Evolutionary conservation across 305 asterid species (phyloP), one percentile per base, ranked within the genome.

Genomic region (Fraxinus greggii): DNA sequence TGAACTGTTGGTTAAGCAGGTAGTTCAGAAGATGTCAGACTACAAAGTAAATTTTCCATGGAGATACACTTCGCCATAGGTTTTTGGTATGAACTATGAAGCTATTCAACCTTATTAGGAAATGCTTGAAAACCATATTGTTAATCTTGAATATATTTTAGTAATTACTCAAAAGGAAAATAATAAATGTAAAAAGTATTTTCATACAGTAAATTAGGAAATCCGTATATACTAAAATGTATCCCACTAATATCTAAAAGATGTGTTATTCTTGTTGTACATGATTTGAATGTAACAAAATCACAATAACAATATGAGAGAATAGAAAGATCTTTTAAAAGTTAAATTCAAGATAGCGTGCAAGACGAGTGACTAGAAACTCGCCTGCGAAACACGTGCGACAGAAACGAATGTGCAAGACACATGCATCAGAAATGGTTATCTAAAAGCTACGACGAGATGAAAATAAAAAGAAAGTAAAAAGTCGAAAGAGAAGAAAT

Each of bases 131-230:
- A 63, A 63, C 72, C 19, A 29, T 70, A 29, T 15, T 15, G 42
- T 32, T 29, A 70, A 70, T 70, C 38, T 70, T 31, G 42, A 5
- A 29, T 70, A 7, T 13, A 28, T 29, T 29, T 69, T 69, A 69
- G 42, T 70, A 70, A 70, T 70, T 70, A 70, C 24, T 70, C 75
- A 19, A 70, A 70, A 70, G 75, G 13, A 70, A 15, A 70, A 29
- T 70, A 70, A 31, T 70, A 70, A 6, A 70, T 31, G 23, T 70
- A 28, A 70, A 70, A 29, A 24, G 35, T 26, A 26, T 70, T 29
- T 29, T 13, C 75, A 32, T 70, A 35, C 19, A 15, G 40, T 70
- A 31, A 29, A 70, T 70, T 15, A 31, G 23, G 40, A 31, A 29
- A 70, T 31, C 10, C 21, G 7, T 70, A 70, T 17, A 17, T 70